phyloP scores from a whole-genome alignment of 148 eudicot genomes.

The Nyssa sinensis region DNA sequence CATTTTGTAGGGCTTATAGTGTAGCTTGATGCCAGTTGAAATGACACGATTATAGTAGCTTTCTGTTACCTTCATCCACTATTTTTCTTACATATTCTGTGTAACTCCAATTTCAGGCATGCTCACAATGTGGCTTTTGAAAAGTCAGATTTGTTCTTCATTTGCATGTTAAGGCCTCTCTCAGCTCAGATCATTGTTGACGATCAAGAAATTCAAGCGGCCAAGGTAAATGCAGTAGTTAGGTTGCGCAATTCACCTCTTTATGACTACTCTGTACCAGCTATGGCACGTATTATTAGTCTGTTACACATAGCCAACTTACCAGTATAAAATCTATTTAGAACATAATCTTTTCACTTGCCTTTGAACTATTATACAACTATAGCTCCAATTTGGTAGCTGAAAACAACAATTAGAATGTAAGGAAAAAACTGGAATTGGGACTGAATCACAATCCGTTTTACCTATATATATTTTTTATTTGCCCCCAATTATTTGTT shows the following conservation, averaged over 20 bases:
- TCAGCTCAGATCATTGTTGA: slow-evolving; percentile 64
- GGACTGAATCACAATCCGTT: too few relatives aligned
- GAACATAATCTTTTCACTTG: too few relatives aligned
- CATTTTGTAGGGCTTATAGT: too few relatives aligned
- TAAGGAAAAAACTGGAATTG: too few relatives aligned
- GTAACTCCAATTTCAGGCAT: slow-evolving; percentile 46
- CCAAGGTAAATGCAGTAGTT: slow-evolving; percentile 49
- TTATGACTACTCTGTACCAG: neutral
- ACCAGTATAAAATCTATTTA: neutral
- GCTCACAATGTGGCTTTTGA: slow-evolving; percentile 84
- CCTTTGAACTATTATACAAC: too few relatives aligned
- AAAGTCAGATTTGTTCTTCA: slow-evolving; percentile 89
- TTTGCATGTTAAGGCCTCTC: slow-evolving; percentile 71
- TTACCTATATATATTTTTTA: too few relatives aligned
- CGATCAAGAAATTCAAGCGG: slow-evolving; percentile 75
- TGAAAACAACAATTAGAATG: too few relatives aligned
- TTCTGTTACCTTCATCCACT: neutral
- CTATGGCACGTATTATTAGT: too few relatives aligned
- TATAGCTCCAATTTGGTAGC: too few relatives aligned
- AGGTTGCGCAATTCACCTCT: neutral
- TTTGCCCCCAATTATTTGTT: neutral
- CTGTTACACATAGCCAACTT: neutral
- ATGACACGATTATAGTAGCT: neutral
- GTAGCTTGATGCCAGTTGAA: neutral
- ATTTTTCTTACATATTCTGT: neutral